phyloP scores from a whole-genome alignment of 208 protist genomes.

The Chromosphaera perkinsii region DNA sequence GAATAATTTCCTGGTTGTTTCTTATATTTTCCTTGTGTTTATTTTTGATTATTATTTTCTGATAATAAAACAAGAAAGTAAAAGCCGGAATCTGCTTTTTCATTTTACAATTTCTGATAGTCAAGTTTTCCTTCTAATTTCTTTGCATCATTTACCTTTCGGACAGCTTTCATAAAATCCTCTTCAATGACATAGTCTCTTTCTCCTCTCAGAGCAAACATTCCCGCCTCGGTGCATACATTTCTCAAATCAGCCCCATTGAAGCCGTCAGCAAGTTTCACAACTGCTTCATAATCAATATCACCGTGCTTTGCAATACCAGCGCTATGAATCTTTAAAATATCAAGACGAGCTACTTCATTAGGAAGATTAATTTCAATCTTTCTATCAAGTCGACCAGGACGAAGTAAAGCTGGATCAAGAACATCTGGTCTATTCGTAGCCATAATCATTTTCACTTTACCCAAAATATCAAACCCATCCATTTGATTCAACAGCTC shows the following conservation, averaged over 20 bases:
- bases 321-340: slow-evolving; percentile 93
- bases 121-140: slow-evolving; percentile 86
- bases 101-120: slow-evolving; percentile 76
- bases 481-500: slow-evolving; percentile 98
- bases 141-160: slow-evolving; percentile 95
- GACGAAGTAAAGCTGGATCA: slow-evolving; percentile 93
- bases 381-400: slow-evolving; percentile 75
- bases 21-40: background rate
- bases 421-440: slow-evolving; percentile 90
- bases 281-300: slow-evolving; percentile 95
- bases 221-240: slow-evolving; percentile 97
- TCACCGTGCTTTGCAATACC: slow-evolving; percentile 93
- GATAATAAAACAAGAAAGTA: background rate
- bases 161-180: slow-evolving; percentile 98
- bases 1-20: background rate
- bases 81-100: background rate
- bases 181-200: slow-evolving; percentile 93
- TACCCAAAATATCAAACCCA: slow-evolving; percentile 91
- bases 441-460: slow-evolving; percentile 99
- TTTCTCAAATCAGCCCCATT: slow-evolving; percentile 97
- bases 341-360: slow-evolving; percentile 87
- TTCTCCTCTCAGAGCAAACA: slow-evolving; percentile 93
- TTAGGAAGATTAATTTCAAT: slow-evolving; percentile 97
- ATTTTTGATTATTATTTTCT: background rate
- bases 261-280: slow-evolving; percentile 97